phyloP scores from a whole-genome alignment of 352 stramenopile species.

The Phytophthora podocarpi region DNA sequence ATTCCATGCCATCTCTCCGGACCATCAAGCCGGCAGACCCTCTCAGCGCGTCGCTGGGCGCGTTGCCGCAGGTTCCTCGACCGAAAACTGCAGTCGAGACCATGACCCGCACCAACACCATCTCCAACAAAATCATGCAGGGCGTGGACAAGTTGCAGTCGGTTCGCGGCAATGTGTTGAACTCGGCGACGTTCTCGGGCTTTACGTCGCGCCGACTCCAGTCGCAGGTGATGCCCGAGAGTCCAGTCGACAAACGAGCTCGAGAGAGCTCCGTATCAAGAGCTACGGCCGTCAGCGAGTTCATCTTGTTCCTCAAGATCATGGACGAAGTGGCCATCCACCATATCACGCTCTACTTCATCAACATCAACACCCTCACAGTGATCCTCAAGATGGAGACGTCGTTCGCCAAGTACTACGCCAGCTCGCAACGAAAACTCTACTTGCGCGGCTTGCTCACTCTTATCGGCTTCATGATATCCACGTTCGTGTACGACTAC shows the following conservation, averaged over 20 bases:
- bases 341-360: conserved; percentile 81
- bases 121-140: conserved; percentile 43
- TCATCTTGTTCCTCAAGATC: conserved; percentile 75
- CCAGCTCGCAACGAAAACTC: conserved; percentile 64
- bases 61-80: conserved; percentile 23
- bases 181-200: conserved; percentile 22
- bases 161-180: conserved; percentile 26
- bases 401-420: conserved; percentile 82
- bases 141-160: conserved; percentile 32
- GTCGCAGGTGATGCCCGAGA: conserved; percentile 47
- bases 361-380: conserved; percentile 70
- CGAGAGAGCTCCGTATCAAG: conserved; percentile 60
- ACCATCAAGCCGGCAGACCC: conserved; percentile 40
- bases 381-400: conserved; percentile 82
- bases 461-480: conserved; percentile 73
- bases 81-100: conserved; percentile 43
- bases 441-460: conserved; percentile 65
- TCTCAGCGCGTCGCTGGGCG: conserved; percentile 37
- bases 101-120: conserved; percentile 46
- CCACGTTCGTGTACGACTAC: conserved; percentile 80
- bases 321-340: conserved; percentile 86
- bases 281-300: conserved; percentile 66
- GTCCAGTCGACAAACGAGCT: conserved; percentile 35
- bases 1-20: conserved; percentile 26
- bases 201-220: conserved; percentile 33